Base-by-base conservation (phyloP, 139 green algal species). In the Volvox africanus region DNA sequence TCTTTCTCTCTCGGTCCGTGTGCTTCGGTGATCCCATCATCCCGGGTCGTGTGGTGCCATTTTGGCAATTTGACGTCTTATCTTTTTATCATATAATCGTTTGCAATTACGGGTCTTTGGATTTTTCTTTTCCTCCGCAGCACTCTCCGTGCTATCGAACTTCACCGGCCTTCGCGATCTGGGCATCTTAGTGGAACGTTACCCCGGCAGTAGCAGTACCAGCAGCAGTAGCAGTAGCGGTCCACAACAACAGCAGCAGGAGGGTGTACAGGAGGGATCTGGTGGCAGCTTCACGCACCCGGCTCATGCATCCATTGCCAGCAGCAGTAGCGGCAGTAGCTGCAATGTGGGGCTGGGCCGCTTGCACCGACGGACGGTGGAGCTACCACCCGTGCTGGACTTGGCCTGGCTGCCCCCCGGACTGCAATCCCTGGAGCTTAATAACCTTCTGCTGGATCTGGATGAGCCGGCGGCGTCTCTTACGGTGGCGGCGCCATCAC, bases 161-260 rank as follows among this genome's bases (percentile, higher is more conserved):
- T 90, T 90, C 86, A 90, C 86, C 6, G 73, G 73, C 16, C 86
- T 90, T 0, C 75, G 75, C 13, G 86, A 90, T 32, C 86, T 90
- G 55, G 86, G 73, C n/a, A 68, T 90, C 50, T 36, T 89, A 28
- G 85, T 89, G 69, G 85, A 89, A 71, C 68, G 85, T 12, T 82
- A 73, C 65, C 19, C 28, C 67, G 26, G 22, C 67, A 80, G 65
- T 61, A 77, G n/a, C 61, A 61, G 26, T 55, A 87, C 3, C 80
- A 71, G 33, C 82, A 87, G 30, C 55, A 75, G 61, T 61, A 87
- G 28, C 26, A 77, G 61, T 33, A 77, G n/a, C 78, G 65, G 78
- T 16, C 6, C 24, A 28, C 65, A 24, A 68, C 80, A 50, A 44
- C 80, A 73, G 50, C 21, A 24, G 65, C 65, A 24, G 65, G 65